Conservation (phyloP, 441 rosid species). For the Flueggea neowawraea region DNA sequence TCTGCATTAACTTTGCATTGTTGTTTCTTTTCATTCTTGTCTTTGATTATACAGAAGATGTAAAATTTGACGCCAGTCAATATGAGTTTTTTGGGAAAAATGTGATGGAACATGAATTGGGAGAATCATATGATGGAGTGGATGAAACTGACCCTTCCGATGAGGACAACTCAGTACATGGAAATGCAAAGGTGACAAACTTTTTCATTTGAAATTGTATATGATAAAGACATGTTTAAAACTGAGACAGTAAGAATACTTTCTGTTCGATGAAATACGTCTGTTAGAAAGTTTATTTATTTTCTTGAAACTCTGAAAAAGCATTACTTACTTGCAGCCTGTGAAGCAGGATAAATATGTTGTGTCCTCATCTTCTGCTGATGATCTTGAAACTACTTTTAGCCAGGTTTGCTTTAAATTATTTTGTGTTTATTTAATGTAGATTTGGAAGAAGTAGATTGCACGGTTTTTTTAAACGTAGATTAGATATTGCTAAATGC, state of each 20-base stretch:
- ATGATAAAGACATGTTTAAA: no score
- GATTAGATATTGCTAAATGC: no score
- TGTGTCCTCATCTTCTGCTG: neutral
- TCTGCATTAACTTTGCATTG: neutral
- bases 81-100: slow-evolving; percentile 12
- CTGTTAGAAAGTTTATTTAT: no score
- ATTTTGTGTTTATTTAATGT: neutral
- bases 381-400: slow-evolving; percentile 7
- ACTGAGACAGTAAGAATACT: no score
- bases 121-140: neutral
- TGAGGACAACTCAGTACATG: neutral
- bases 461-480: no score
- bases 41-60: neutral
- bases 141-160: neutral
- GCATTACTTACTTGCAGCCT: neutral
- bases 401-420: neutral
- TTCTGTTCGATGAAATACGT: no score
- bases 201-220: neutral
- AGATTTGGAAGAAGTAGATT: no score
- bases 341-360: slow-evolving; percentile 1
- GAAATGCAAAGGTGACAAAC: neutral
- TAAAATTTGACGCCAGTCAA: slow-evolving; percentile 15
- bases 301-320: neutral
- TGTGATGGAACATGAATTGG: slow-evolving; percentile 9
- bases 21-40: neutral